Evolutionary conservation across 2,329 filamentous ascomycete species (phyloP).

Genomic region (Phaeosphaeriaceae sp.): DNA sequence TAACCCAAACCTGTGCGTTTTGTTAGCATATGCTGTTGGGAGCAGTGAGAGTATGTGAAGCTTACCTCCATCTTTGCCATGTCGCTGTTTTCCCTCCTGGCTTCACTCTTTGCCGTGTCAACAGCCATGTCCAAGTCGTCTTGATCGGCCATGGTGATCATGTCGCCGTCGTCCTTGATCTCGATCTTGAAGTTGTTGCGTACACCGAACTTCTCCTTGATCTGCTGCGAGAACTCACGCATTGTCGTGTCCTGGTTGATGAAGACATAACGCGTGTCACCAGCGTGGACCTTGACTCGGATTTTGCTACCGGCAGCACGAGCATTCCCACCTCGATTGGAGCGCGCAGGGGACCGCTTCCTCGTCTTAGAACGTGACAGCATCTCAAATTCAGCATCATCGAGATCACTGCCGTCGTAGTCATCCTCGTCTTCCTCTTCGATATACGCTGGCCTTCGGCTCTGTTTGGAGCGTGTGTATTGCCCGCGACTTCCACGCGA

Average conservation of each 20-base stretch:
- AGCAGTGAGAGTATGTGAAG: constrained; percentile 10
- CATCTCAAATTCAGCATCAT: constrained; percentile 84
- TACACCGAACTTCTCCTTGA: constrained; percentile 87
- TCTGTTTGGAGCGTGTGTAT: constrained; percentile 36
- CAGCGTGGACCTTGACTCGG: constrained; percentile 86
- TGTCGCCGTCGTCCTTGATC: constrained; percentile 86
- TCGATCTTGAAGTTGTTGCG: constrained; percentile 85
- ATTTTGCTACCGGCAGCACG: constrained; percentile 71
- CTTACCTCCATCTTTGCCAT: constrained; percentile 95
- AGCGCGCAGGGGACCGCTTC: constrained; percentile 52
- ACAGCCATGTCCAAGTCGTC: constrained; percentile 94
- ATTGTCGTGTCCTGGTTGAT: constrained; percentile 76
- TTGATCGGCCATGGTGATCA: constrained; percentile 97
- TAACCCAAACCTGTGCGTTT: constrained; percentile 58
- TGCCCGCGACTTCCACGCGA: constrained; percentile 33
- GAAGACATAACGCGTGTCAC: constrained; percentile 92
- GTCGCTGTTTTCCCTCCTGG: constrained; percentile 76
- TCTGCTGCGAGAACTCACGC: constrained; percentile 76
- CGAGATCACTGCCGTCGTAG: constrained; percentile 72
- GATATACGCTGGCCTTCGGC: constrained; percentile 67
- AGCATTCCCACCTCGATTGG: constrained; percentile 50
- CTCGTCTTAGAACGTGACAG: constrained; percentile 58
- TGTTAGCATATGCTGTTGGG: constrained; percentile 19
- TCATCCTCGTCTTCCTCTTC: constrained; percentile 84
- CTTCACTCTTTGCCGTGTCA: constrained; percentile 69